Evolutionary conservation across 2,329 filamentous ascomycete species (phyloP), one percentile per base, ranked within the genome.

Genomic region (Pleomassaria siparia): DNA sequence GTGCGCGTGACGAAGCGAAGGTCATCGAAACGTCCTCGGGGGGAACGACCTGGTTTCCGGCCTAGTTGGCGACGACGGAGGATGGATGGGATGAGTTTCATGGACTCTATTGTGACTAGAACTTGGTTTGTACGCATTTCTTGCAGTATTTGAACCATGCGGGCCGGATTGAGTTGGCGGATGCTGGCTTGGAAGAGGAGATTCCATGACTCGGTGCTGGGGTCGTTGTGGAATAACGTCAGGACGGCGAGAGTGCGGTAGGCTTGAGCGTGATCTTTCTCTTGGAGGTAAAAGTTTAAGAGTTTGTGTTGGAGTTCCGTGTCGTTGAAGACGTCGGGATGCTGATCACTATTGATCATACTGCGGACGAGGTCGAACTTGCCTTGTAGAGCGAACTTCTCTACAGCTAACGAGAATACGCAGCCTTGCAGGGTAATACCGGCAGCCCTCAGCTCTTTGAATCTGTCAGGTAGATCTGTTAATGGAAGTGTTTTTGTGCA

Each of bases 371-470:
- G 60, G 6, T 74, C 69, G 25, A 72, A 74, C n/a, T 86, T 78
- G 24, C 78, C 75, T 26, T 79, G 74, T 16, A 69, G 69, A 4
- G 85, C 85, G 47, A 94, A 81, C 46, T 82, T 80, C 32, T 81
- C 75, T 4, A 95, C 60, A 9, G 88, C 76, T 33, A 80, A 78
- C 36, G 82, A 80, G 62, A 90, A 96, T 2, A 80, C 77, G 4
- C 82, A 84, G 4, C 77, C 70, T 3, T 81, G 78, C 22, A 89
- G 74, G 0, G 76, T 74, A 24, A 96, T 87, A 0, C 82, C 83
- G 5, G 82, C 74, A 43, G 77, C 72, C 50, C 80, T 74, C 2
- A 96, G 74, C 44, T 83, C 78, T 21, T 76, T 66, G 21, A 95
- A 78, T 25, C 83, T 81, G 1, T 73, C 65, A 20, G 76, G 62